These are phyloP conservation scores for Apiotrichum porosum DNA, from an alignment of 1,284 basidiomycete genomes.

Conservation along the genomic window DNA sequence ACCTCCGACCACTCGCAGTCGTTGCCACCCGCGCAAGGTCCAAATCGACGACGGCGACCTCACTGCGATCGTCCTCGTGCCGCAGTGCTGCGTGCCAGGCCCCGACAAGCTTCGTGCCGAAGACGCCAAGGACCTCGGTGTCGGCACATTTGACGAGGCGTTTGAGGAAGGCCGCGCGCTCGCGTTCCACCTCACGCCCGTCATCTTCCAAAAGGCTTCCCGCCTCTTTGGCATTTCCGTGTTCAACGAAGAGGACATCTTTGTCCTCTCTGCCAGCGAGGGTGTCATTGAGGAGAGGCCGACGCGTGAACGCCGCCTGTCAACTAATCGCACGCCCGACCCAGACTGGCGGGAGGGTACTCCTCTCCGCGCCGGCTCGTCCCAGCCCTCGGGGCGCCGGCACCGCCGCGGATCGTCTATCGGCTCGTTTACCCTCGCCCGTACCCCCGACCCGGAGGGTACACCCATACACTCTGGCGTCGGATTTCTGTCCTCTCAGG, in stretches of 20 bases:
- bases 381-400: background rate
- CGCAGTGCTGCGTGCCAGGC: background rate
- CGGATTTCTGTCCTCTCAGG: too few relatives aligned
- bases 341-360: background rate
- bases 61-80: background rate
- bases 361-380: background rate
- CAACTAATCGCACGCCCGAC: background rate
- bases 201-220: slow-evolving; percentile 24
- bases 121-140: background rate
- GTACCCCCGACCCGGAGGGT: too few relatives aligned
- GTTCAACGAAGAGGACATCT: slow-evolving; percentile 34
- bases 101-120: background rate
- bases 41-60: slow-evolving; percentile 5
- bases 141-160: background rate
- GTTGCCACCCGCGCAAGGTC: slow-evolving; percentile 2
- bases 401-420: background rate
- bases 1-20: background rate
- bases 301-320: background rate
- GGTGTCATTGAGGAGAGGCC: slow-evolving; percentile 1
- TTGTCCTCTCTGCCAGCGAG: slow-evolving; percentile 22
- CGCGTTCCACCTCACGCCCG: slow-evolving; percentile 23
- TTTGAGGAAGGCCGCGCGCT: slow-evolving; percentile 12
- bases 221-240: slow-evolving; percentile 32
- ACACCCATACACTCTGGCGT: too few relatives aligned
- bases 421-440: too few relatives aligned